phyloP scores from a whole-genome alignment of 225 moss, liverwort and hornwort genomes.

The Anthoceros angustus region DNA sequence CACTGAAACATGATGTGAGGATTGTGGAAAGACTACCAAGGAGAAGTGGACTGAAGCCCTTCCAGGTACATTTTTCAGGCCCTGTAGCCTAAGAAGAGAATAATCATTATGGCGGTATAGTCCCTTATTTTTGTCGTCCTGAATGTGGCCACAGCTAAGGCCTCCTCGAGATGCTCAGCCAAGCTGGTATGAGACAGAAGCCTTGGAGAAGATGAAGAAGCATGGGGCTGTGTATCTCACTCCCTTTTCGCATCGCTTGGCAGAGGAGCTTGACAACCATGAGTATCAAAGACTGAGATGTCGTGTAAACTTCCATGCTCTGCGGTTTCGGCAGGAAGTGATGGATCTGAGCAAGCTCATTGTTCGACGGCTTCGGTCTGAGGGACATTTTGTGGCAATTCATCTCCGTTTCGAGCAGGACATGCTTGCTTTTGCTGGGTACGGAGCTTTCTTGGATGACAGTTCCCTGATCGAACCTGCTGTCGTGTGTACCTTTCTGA shows the following conservation, averaged over 20 bases:
- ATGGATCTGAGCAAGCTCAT: slow-evolving; percentile 61
- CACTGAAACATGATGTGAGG: slow-evolving; percentile 57
- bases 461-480: neutral
- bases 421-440: slow-evolving; percentile 81
- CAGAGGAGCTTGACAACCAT: slow-evolving; percentile 48
- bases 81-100: neutral
- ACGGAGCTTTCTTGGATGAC: slow-evolving; percentile 1
- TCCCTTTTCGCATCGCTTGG: slow-evolving; percentile 66
- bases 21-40: slow-evolving; percentile 56
- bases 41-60: slow-evolving; percentile 48
- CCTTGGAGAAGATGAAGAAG: slow-evolving; percentile 58
- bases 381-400: slow-evolving; percentile 61
- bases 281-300: slow-evolving; percentile 93
- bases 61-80: slow-evolving; percentile 32
- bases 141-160: slow-evolving; percentile 26
- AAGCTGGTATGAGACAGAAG: slow-evolving; percentile 70
- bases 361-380: slow-evolving; percentile 55
- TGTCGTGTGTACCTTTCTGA: neutral
- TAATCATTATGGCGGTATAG: neutral
- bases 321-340: slow-evolving; percentile 58
- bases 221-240: slow-evolving; percentile 80
- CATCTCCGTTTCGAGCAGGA: slow-evolving; percentile 73
- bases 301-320: slow-evolving; percentile 80
- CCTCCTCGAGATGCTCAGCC: slow-evolving; percentile 65
- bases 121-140: neutral